Conservation (phyloP, 2,329 filamentous ascomycete species). For the Ophiocordyceps sinensis region DNA sequence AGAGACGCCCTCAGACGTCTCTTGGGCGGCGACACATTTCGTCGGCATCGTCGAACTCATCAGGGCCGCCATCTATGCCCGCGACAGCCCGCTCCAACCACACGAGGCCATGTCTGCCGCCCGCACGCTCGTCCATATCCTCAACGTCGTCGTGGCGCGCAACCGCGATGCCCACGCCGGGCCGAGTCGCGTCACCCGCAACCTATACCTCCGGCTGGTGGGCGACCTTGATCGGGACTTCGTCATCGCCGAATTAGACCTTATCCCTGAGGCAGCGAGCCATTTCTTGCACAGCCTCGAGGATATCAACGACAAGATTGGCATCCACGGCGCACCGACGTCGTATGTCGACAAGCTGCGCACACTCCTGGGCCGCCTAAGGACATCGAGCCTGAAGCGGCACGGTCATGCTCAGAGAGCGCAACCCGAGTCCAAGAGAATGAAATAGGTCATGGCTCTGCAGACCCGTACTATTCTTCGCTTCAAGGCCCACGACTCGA, state of each 20-base stretch:
- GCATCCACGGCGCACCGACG: slow-evolving; percentile 16
- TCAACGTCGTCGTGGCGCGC: slow-evolving; percentile 27
- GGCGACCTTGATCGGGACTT: slow-evolving; percentile 29
- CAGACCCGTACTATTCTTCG: not conserved
- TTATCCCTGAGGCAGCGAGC: slow-evolving; percentile 28
- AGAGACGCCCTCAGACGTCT: slow-evolving; percentile 23
- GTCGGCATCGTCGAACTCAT: slow-evolving; percentile 27
- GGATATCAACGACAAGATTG: slow-evolving; percentile 16
- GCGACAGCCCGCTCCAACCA: slow-evolving; percentile 19
- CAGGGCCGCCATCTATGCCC: slow-evolving; percentile 23
- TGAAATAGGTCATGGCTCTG: slow-evolving; percentile 12
- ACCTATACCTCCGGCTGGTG: slow-evolving; percentile 33
- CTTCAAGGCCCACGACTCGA: not conserved
- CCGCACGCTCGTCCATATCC: slow-evolving; percentile 31
- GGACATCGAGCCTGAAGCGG: slow-evolving; percentile 18
- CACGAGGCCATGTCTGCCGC: slow-evolving; percentile 30
- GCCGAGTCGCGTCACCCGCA: slow-evolving; percentile 18
- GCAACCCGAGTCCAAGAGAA: slow-evolving; percentile 17
- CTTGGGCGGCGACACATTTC: slow-evolving; percentile 36
- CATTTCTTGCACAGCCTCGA: slow-evolving; percentile 27
- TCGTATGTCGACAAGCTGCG: slow-evolving; percentile 22
- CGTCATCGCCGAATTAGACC: slow-evolving; percentile 26
- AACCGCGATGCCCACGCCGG: slow-evolving; percentile 21
- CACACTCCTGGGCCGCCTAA: slow-evolving; percentile 16
- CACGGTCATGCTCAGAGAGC: slow-evolving; percentile 10